Base-by-base conservation (phyloP, 768 basidiomycete genomes). In the Suillus decipiens region DNA sequence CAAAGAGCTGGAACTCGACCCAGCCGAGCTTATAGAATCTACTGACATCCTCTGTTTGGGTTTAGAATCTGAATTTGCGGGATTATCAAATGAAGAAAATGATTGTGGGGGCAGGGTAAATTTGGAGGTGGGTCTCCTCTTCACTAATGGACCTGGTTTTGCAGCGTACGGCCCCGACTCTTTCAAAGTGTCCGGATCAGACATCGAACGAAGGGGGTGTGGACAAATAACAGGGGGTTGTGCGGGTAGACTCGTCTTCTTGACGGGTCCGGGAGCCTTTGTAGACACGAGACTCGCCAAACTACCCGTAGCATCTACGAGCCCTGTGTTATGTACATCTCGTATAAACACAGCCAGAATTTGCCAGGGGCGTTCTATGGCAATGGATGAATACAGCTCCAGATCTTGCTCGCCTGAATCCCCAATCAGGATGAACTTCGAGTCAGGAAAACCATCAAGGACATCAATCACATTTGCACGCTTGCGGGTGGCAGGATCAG, bases 331-430 rank as follows among this genome's bases (percentile, higher is more conserved):
- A 3, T 81, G 79, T 15, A 89, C 91, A 68, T 96, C 92, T 24
- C 96, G 84, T 48, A 99, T 86, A 76, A 93, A 93, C 41, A 98
- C 85, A 3, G 81, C 93, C 5, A 89, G 76, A 42, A 99, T 82
- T 70, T 92, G 91, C 5, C 78, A 67, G 0, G 89, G 86, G 12
- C 87, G 80, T 61, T 92, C 88, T 19, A 78, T 74, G 0, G 96
- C 94, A 19, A 96, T 71, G 3, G 86, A 80, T 15, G 89, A 81
- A 73, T 98, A 99, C 2, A 99, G 80, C 74, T 99, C 95, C 50
- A 99, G 77, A 75, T 99, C 96, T 68, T 97, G 96, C 72, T 99
- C 96, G 39, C 96, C 96, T 0, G 89, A 87, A 73, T 99, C 96
- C 8, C 96, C 96, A 45, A 99, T 81, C 56, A 96, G 84, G 70